phyloP scores from a whole-genome alignment of 2,329 filamentous ascomycete genomes.

The Fusarium sp. region DNA sequence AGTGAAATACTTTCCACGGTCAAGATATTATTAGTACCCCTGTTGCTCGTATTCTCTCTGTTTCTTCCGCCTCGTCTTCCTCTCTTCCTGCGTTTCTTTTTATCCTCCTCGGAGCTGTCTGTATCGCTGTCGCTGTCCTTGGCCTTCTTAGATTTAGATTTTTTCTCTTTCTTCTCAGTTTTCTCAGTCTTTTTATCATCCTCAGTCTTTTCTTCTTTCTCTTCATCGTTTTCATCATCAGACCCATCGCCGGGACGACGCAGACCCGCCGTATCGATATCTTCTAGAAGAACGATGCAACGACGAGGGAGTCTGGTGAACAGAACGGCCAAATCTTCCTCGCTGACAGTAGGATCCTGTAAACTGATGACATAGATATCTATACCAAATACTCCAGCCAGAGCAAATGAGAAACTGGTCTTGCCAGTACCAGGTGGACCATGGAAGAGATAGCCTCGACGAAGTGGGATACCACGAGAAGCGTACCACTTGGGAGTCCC shows the following conservation, averaged over 20 bases:
- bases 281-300: constrained; percentile 78
- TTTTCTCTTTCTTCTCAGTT: constrained; percentile 38
- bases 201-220: constrained; percentile 10
- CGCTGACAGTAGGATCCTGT: constrained; percentile 72
- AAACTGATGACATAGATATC: constrained; percentile 75
- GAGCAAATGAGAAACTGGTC: constrained; percentile 75
- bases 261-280: constrained; percentile 77
- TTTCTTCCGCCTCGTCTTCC: constrained; percentile 33
- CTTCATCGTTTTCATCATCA: constrained; percentile 42
- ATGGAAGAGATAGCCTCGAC: constrained; percentile 83
- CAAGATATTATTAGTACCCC: constrained; percentile 46
- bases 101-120: constrained; percentile 47
- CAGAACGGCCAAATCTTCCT: constrained; percentile 71
- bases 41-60: constrained; percentile 38
- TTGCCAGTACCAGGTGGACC: constrained; percentile 84
- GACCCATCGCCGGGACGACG: constrained; percentile 59
- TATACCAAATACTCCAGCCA: constrained; percentile 76
- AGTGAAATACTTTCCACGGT: constrained; percentile 73
- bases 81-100: constrained; percentile 40
- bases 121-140: constrained; percentile 44
- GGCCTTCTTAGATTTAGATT: constrained; percentile 51
- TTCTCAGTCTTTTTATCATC: constrained; percentile 27
- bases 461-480: constrained; percentile 80
- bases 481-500: constrained; percentile 81
- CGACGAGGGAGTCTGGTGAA: constrained; percentile 74